Evolutionary conservation across 768 basidiomycete genomes (phyloP), one percentile per base, ranked within the genome.

Genomic region (Lanmaoa rubissima): DNA sequence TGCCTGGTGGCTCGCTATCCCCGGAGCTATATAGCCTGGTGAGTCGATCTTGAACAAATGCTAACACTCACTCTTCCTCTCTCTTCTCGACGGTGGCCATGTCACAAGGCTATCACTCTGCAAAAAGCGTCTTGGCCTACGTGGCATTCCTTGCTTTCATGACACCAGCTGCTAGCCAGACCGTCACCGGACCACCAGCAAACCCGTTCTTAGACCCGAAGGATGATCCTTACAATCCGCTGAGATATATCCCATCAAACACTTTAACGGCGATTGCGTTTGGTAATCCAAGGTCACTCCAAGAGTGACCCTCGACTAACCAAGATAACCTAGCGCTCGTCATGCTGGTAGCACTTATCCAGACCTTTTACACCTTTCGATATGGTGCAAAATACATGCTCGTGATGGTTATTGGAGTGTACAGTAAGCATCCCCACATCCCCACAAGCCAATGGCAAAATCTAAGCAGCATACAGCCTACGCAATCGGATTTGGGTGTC

Each of bases 311-410:
- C 2, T 35, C 26, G 2, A 32, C 59, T 64, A 9, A 61, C 35
- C 10, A 1, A 4, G 19, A 24, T n/a, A 32, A 17, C 36, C 36
- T 31, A 36, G 60, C 76, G 73, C 66, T 58, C 17, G 62, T 81
- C 5, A 53, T 81, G 9, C 10, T 67, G 16, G 73, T 76, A 24
- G 82, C 75, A 24, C 51, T 84, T 21, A 49, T 69, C 3, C 82
- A 85, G 62, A 74, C 78, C 7, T 74, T 67, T 48, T 74, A 72
- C 41, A 75, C 77, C 13, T 69, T 67, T 62, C 75, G 71, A 54
- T 79, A 74, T 51, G 79, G 83, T 4, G 78, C 79, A 6, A 79
- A 74, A 58, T 86, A 76, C 71, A 87, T 88, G 86, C 63, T 83
- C 34, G 67, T 76, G 17, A 82, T 87, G 79, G 74, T 79, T 6